Evolutionary conservation across 768 basidiomycete species (phyloP), one percentile per base, ranked within the genome.

Genomic region (Hemileccinum rubropunctum): DNA sequence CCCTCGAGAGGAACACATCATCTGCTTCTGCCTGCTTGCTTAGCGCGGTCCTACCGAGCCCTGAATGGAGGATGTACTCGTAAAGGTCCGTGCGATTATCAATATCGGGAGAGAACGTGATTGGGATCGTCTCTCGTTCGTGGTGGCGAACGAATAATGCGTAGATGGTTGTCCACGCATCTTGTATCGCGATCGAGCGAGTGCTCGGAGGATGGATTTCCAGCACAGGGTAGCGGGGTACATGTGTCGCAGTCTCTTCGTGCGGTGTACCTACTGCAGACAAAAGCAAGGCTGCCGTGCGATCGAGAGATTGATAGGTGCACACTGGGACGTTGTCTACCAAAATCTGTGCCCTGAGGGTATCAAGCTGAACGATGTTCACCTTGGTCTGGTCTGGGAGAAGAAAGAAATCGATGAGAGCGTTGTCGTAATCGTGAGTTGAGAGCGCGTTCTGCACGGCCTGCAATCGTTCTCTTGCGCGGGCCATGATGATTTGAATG

Each of bases 121-220:
- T 47, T 0, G 77, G 77, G 47, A 77, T 69, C 35, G 68, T 63
- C 40, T 78, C 77, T 38, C 71, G 66, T 8, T 63, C 61, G 39
- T 72, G 67, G 54, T 70, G 58, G 32, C 67, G 51, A 6, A 70
- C 71, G 59, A 74, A 76, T 3, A 79, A 61, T 11, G 71, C 68
- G 50, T 78, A 73, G 14, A 77, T 52, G 33, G 62, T 57, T 4
- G 62, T 70, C 78, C 78, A 79, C 21, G 69, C 45, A 47, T 77
- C 68, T 10, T 62, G 48, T 21, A 72, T 45, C 13, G 63, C 38
- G 33, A 70, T 61, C 17, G 13, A 34, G 32, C 36, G 30, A 12
- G 39, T n/a, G 20, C 21, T 20, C 35, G 49, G n/a, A 17, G 47
- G 37, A 18, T 17, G 13, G 9, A 64, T 54, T 30, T 51, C 56